A percentile compares a stretch with the other conserved stretches of the same genome.
Conservation (phyloP, 106 monocot species). For the Apostasia shenzhenica region DNA sequence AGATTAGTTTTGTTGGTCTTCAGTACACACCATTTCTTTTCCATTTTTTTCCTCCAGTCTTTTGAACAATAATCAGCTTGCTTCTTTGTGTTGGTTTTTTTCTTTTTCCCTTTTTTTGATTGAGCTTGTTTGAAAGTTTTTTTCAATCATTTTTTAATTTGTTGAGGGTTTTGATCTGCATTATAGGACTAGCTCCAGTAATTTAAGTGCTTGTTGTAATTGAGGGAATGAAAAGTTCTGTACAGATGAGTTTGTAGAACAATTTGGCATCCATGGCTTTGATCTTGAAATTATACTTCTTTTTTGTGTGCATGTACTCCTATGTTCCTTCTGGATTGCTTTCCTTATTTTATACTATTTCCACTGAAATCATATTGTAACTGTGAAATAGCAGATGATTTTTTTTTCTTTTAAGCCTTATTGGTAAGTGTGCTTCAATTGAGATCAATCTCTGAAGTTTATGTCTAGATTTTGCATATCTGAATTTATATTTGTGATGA, state of each 20-base stretch:
- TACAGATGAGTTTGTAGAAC: constrained; percentile 8
- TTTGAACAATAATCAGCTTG: constrained; percentile 32
- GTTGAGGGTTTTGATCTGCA: background rate
- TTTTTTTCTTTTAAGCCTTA: no score
- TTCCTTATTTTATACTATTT: no score
- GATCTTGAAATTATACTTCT: no score
- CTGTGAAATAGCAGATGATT: no score
- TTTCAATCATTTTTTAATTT: constrained; percentile 11
- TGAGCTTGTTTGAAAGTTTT: background rate
- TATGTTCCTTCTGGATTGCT: no score
- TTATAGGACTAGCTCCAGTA: background rate
- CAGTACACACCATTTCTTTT: background rate
- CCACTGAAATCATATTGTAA: no score
- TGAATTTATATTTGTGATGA: no score
- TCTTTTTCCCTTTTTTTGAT: constrained; percentile 1
- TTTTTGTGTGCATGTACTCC: no score
- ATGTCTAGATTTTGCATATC: no score
- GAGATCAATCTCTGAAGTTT: no score
- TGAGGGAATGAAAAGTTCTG: constrained; percentile 2
- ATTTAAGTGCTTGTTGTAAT: constrained; percentile 6
- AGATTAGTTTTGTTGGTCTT: background rate
- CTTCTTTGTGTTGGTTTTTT: constrained; percentile 6
- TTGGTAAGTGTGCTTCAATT: no score
- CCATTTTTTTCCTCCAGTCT: constrained; percentile 6
- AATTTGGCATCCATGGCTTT: no score